Conservation (phyloP, 306 rosid genomes). For the Acacia crassicarpa region DNA sequence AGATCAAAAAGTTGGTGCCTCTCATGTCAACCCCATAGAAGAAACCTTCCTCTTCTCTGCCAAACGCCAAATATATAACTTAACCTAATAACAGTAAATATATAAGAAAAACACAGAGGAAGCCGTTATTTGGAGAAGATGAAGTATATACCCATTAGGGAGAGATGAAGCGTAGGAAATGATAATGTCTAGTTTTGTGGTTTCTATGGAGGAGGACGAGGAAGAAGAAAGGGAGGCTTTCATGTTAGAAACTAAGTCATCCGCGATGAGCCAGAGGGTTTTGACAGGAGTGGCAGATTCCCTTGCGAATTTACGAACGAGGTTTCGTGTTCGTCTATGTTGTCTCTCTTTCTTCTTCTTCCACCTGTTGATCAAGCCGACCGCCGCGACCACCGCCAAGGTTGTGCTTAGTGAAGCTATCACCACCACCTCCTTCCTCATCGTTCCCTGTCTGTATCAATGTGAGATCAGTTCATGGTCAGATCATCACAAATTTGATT, state of each 20-base stretch:
- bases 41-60: conserved; percentile 68
- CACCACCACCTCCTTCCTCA: conserved; percentile 52
- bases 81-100: too few relatives aligned
- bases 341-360: conserved; percentile 45
- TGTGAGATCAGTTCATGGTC: not conserved
- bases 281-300: conserved; percentile 63
- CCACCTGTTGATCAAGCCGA: conserved; percentile 38
- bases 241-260: conserved; percentile 55
- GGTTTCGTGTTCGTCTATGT: conserved; percentile 36
- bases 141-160: conserved; percentile 51
- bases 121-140: not conserved
- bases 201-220: conserved; percentile 15
- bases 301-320: conserved; percentile 54
- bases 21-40: conserved; percentile 65
- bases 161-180: conserved; percentile 56
- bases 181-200: conserved; percentile 50
- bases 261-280: conserved; percentile 52
- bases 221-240: conserved; percentile 44
- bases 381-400: conserved; percentile 29
- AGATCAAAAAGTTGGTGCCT: conserved; percentile 46
- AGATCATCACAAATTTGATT: not conserved
- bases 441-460: not conserved
- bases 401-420: conserved; percentile 38
- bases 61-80: conserved; percentile 22
- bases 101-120: not conserved